Conservation (phyloP, 441 rosid genomes). For the Syzygium malaccense region DNA sequence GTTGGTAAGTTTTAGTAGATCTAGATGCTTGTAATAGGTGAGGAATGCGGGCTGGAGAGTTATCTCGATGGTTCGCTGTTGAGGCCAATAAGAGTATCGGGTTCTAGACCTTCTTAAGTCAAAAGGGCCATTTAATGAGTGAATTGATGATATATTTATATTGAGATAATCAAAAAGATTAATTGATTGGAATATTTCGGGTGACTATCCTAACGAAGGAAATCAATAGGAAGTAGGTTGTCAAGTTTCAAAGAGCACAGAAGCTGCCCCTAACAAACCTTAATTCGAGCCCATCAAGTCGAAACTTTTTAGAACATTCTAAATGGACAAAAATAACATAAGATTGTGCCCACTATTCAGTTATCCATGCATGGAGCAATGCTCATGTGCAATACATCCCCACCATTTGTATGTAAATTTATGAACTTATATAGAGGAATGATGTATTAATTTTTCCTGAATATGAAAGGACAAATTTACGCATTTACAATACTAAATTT, state of each 20-base stretch:
- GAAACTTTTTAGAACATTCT: not conserved
- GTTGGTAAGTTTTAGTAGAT: not conserved
- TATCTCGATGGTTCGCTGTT: fast-evolving
- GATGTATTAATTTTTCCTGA: not conserved
- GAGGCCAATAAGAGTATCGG: not conserved
- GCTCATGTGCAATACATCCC: not conserved
- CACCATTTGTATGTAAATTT: not conserved
- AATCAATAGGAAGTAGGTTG: not conserved
- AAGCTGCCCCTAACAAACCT: not conserved
- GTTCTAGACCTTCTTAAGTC: not conserved
- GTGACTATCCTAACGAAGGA: not conserved
- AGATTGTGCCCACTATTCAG: not conserved
- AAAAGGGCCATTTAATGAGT: too few species aligned
- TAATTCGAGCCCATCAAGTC: not conserved
- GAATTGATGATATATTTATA: not conserved
- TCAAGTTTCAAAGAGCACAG: not conserved
- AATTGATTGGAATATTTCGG: fast-evolving
- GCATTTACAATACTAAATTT: fast-evolving
- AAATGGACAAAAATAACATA: not conserved
- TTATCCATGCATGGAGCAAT: not conserved
- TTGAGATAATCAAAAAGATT: not conserved
- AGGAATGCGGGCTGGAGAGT: not conserved
- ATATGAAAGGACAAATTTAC: not conserved
- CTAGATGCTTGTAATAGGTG: not conserved
- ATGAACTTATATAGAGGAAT: not conserved